phyloP scores from a whole-genome alignment of 2,329 filamentous ascomycete genomes.

The Venturia effusa region DNA sequence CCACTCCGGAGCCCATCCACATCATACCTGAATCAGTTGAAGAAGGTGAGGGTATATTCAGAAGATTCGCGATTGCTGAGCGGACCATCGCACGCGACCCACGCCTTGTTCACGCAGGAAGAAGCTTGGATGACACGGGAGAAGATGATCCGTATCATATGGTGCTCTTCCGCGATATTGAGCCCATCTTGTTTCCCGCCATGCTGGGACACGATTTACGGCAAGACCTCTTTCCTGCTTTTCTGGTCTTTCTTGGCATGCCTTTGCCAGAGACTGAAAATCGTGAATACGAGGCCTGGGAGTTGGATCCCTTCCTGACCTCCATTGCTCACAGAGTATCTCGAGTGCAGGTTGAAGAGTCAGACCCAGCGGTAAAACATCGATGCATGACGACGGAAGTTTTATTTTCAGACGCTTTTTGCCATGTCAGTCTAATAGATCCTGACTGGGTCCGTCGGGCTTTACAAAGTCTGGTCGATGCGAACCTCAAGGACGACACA shows the following conservation, averaged over 20 bases:
- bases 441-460: conserved; percentile 38
- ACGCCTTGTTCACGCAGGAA: conserved; percentile 32
- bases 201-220: conserved; percentile 24
- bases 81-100: conserved; percentile 38
- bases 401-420: conserved; percentile 11
- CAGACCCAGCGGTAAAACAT: neutral
- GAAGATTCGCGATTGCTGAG: conserved; percentile 14
- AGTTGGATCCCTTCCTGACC: conserved; percentile 32
- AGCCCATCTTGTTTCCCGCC: conserved; percentile 41
- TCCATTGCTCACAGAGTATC: neutral
- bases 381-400: conserved; percentile 11
- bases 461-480: conserved; percentile 47
- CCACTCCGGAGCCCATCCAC: neutral
- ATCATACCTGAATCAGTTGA: neutral
- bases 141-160: conserved; percentile 81
- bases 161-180: conserved; percentile 68
- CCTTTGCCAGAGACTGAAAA: conserved; percentile 30
- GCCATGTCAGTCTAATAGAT: neutral
- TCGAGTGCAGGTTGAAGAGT: neutral
- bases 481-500: conserved; percentile 32
- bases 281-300: conserved; percentile 26
- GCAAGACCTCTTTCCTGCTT: conserved; percentile 53
- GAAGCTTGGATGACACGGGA: conserved; percentile 58
- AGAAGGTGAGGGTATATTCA: conserved; percentile 1
- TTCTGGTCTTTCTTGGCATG: conserved; percentile 35